A percentile compares a stretch with the other conserved stretches of the same genome.
phyloP scores from a whole-genome alignment of 805 yeast species.

The Pichia californica region DNA sequence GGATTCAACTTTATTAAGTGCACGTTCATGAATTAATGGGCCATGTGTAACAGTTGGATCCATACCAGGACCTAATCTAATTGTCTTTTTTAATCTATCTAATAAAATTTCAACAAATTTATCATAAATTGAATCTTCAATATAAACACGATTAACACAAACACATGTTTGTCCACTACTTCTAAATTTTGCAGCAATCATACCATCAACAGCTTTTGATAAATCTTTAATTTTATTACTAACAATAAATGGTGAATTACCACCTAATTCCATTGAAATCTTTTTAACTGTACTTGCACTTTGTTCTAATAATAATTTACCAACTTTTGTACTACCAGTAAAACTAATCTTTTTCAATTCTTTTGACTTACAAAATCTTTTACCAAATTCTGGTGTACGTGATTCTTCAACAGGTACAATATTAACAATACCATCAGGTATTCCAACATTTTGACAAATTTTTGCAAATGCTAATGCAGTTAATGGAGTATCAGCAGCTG shows the following conservation, averaged over 20 bases:
- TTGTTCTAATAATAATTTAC: constrained; percentile 58
- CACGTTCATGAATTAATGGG: constrained; percentile 56
- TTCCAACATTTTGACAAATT: constrained; percentile 57
- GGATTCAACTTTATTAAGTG: constrained; percentile 49
- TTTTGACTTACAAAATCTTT: constrained; percentile 47
- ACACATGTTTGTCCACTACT: constrained; percentile 78
- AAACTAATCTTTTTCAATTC: constrained; percentile 61
- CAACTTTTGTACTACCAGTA: constrained; percentile 73
- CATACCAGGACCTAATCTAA: constrained; percentile 58
- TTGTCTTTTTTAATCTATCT: constrained; percentile 34
- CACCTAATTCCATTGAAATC: constrained; percentile 69
- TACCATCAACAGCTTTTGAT: constrained; percentile 55
- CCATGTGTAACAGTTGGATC: constrained; percentile 59
- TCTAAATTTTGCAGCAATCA: constrained; percentile 60
- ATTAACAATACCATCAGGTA: constrained; percentile 66
- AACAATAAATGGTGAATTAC: constrained; percentile 73
- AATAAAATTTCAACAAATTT: constrained; percentile 45
- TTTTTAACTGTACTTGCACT: constrained; percentile 58
- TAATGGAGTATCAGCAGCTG: constrained; percentile 71
- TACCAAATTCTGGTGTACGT: constrained; percentile 43
- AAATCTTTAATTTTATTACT: constrained; percentile 60
- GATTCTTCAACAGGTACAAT: constrained; percentile 43
- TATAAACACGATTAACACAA: constrained; percentile 63
- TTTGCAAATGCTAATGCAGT: constrained; percentile 62
- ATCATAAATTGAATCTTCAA: constrained; percentile 57